phyloP scores from a whole-genome alignment of 2,329 filamentous ascomycete species.

The Gyromitra esculenta region DNA sequence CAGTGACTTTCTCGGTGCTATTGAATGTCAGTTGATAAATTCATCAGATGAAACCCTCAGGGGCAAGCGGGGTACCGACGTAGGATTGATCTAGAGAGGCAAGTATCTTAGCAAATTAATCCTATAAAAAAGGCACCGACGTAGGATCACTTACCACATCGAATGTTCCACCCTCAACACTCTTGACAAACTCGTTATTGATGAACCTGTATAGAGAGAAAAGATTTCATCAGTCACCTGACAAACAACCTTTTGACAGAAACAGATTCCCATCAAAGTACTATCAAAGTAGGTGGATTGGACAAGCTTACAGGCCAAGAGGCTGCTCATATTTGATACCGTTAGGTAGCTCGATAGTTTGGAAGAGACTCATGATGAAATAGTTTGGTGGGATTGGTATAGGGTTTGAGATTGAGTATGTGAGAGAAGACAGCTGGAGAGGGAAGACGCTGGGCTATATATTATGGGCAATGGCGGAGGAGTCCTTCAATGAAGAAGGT shows the following conservation, averaged over 20 bases:
- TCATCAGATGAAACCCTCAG: not conserved
- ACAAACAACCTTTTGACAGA: not conserved
- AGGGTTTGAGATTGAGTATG: constrained; percentile 1
- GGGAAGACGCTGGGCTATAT: constrained; percentile 23
- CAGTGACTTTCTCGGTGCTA: constrained; percentile 83
- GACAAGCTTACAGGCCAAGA: constrained; percentile 69
- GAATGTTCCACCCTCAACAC: constrained; percentile 86
- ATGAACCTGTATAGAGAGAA: constrained; percentile 72
- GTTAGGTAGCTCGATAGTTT: constrained; percentile 60
- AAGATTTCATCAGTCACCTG: not conserved
- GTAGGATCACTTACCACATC: constrained; percentile 68
- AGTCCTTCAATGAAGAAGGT: constrained; percentile 5
- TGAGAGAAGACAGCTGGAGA: not conserved
- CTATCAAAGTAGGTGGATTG: not conserved
- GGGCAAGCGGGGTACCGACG: constrained; percentile 32
- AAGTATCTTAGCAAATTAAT: constrained; percentile 16
- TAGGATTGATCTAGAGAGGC: constrained; percentile 50
- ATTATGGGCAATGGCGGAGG: constrained; percentile 15
- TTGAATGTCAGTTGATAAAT: constrained; percentile 23
- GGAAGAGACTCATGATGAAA: constrained; percentile 46
- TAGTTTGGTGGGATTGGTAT: constrained; percentile 15
- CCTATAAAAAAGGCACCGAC: not conserved
- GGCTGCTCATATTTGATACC: constrained; percentile 70
- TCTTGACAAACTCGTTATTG: constrained; percentile 89
- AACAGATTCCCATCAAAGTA: not conserved